Evolutionary conservation across 257 asterid species (phyloP).

Genomic region (Solanum chmielewskii): DNA sequence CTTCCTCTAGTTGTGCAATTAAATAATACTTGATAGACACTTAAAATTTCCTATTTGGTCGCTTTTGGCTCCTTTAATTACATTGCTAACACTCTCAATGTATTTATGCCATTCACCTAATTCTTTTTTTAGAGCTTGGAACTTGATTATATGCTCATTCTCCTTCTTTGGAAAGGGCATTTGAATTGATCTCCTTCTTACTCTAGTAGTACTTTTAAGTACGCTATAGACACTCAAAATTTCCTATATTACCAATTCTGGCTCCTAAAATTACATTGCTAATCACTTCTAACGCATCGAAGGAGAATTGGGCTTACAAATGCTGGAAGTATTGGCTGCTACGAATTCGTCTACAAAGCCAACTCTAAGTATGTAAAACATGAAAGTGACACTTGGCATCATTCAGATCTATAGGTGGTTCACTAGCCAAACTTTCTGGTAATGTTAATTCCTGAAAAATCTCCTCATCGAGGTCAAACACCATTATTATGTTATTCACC

Average conservation of each 20-base stretch:
- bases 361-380: not conserved
- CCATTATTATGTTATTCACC: constrained; percentile 2
- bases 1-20: not conserved
- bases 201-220: not conserved
- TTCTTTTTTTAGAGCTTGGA: not conserved
- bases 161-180: not conserved
- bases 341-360: not conserved
- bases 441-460: not conserved
- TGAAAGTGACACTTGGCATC: not conserved
- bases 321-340: not conserved
- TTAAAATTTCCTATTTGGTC: not conserved
- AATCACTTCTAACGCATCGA: not conserved
- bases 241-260: not conserved
- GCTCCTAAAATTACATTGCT: not conserved
- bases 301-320: not conserved
- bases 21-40: not conserved
- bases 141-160: not conserved
- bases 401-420: not conserved
- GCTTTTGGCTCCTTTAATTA: not conserved
- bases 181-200: not conserved
- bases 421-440: not conserved
- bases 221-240: not conserved
- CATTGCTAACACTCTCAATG: not conserved
- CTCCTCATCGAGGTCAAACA: not conserved
- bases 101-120: not conserved